A percentile compares a stretch with the other conserved stretches of the same genome.
Evolutionary conservation across 2,329 filamentous ascomycete genomes (phyloP).

Genomic region (Fusarium sp.): DNA sequence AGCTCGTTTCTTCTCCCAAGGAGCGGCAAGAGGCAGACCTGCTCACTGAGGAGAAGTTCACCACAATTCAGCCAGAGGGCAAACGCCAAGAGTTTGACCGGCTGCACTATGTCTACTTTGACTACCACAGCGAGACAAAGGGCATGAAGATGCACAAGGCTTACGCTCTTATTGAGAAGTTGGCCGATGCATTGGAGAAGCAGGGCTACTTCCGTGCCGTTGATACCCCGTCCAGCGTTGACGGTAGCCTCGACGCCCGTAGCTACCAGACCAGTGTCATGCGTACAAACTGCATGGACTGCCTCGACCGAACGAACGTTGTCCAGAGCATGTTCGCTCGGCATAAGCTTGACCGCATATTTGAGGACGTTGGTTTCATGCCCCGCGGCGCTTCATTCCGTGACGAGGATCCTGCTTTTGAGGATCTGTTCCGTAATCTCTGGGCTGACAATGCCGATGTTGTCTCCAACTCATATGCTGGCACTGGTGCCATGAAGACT

Average conservation of each 20-base stretch:
- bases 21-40: slow-evolving; percentile 73
- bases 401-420: slow-evolving; percentile 80
- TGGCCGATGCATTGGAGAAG: slow-evolving; percentile 77
- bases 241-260: slow-evolving; percentile 80
- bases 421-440: slow-evolving; percentile 92
- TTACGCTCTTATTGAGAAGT: slow-evolving; percentile 82
- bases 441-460: slow-evolving; percentile 99
- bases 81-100: slow-evolving; percentile 75
- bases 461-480: slow-evolving; percentile 91
- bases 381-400: slow-evolving; percentile 78
- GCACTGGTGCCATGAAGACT: slow-evolving; percentile 96
- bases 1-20: slow-evolving; percentile 73
- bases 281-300: slow-evolving; percentile 99
- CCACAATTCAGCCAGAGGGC: slow-evolving; percentile 73
- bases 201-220: slow-evolving; percentile 94
- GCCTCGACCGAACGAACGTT: slow-evolving; percentile 95
- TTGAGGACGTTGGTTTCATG: slow-evolving; percentile 84
- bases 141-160: slow-evolving; percentile 93
- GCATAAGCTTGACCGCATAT: slow-evolving; percentile 87
- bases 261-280: slow-evolving; percentile 88
- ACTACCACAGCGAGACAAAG: slow-evolving; percentile 98
- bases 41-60: slow-evolving; percentile 81
- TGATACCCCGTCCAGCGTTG: slow-evolving; percentile 77
- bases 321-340: slow-evolving; percentile 97
- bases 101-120: slow-evolving; percentile 97